Evolutionary conservation across 192 early-diverging fungal genomes (phyloP).

Genomic region (Coemansia umbellata): DNA sequence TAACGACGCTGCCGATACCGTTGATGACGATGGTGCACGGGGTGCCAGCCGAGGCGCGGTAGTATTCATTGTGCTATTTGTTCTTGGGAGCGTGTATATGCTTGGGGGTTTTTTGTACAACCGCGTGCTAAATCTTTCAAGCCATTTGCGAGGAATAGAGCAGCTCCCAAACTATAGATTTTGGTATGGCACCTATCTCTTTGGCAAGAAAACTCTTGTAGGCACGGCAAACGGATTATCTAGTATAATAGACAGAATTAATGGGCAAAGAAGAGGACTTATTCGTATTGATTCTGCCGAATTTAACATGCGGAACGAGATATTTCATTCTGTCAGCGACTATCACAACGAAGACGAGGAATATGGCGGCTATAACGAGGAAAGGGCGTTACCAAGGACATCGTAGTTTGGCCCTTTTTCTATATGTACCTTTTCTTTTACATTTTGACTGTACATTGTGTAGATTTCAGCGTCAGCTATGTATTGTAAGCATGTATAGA

Average conservation of each 20-base stretch:
- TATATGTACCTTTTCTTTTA: too few species aligned
- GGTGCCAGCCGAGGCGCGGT: conserved; percentile 22
- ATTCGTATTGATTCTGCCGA: conserved; percentile 40
- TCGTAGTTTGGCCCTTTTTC: too few species aligned
- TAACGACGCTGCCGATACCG: neutral
- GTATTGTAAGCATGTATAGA: too few species aligned
- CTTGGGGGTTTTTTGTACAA: conserved; percentile 55
- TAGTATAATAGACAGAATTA: conserved; percentile 3
- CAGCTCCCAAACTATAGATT: conserved; percentile 54
- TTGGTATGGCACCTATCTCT: conserved; percentile 45
- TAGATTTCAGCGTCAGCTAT: too few species aligned
- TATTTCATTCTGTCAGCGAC: conserved; percentile 18
- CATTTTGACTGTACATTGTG: too few species aligned
- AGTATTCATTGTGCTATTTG: conserved; percentile 37
- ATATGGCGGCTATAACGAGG: neutral
- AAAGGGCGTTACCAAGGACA: too few species aligned
- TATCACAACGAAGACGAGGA: conserved; percentile 11
- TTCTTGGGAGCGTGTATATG: conserved; percentile 48
- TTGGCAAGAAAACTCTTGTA: conserved; percentile 9
- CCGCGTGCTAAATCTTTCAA: conserved; percentile 48
- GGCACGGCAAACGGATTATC: conserved; percentile 1
- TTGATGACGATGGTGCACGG: neutral
- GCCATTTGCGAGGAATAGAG: conserved; percentile 47
- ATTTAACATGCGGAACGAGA: conserved; percentile 31
- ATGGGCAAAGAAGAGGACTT: conserved; percentile 21